Evolutionary conservation across 441 rosid species (phyloP).

Genomic region (Geranium incanum): DNA sequence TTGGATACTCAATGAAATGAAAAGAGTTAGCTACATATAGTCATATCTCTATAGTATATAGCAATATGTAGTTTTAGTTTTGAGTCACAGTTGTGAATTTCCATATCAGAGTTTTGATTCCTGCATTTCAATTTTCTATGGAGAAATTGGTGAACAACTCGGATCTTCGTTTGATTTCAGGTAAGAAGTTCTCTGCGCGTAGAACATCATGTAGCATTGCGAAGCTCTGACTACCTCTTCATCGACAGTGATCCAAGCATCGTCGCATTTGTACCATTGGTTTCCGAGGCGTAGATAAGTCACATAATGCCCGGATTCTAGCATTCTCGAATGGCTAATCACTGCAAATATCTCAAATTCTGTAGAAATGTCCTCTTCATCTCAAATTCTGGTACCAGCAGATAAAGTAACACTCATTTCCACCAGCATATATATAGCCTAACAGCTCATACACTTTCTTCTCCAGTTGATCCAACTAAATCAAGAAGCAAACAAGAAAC

Average conservation of each 20-base stretch:
- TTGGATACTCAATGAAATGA: no score
- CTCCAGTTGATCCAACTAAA: no score
- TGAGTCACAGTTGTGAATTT: no score
- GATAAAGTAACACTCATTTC: no score
- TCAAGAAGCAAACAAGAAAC: not conserved
- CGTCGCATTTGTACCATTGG: constrained; percentile 83
- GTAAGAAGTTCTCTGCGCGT: constrained; percentile 45
- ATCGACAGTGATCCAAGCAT: constrained; percentile 80
- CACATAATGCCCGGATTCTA: constrained; percentile 78
- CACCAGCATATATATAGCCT: not conserved
- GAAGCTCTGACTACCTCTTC: constrained; percentile 71
- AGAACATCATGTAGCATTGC: constrained; percentile 76
- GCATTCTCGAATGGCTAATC: constrained; percentile 68
- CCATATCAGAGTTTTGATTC: no score
- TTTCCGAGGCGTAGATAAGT: constrained; percentile 59
- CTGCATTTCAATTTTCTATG: no score
- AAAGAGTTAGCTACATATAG: no score
- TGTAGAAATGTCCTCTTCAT: constrained; percentile 40
- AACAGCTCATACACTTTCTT: not conserved
- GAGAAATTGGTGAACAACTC: no score
- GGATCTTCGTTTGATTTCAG: no score
- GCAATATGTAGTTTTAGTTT: no score
- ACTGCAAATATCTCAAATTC: constrained; percentile 82
- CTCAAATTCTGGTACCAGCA: no score
- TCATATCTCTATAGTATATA: no score